Evolutionary conservation across 2,329 filamentous ascomycete genomes (phyloP).

Genomic region (Fusarium pininemorale): DNA sequence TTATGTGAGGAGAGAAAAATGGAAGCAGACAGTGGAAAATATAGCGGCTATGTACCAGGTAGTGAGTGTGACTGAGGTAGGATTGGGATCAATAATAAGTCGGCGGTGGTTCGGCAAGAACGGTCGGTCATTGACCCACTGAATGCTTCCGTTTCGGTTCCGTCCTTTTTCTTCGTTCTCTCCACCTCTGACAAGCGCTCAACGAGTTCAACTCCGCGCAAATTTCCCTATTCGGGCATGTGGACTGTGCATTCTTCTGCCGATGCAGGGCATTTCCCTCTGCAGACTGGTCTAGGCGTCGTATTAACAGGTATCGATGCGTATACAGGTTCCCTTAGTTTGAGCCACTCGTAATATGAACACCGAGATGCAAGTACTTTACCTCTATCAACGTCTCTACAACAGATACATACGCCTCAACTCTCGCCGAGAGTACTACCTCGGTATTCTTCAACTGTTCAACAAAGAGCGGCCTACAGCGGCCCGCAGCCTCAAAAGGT

Average conservation of each 20-base stretch:
- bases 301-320: not conserved
- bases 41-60: conserved; percentile 8
- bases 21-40: conserved; percentile 8
- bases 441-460: not conserved
- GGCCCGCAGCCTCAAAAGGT: conserved; percentile 13
- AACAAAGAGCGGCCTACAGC: conserved; percentile 6
- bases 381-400: not conserved
- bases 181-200: not conserved
- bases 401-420: not conserved
- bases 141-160: conserved; percentile 37
- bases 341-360: conserved; percentile 1
- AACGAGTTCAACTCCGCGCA: conserved; percentile 17
- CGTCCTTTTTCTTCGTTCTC: conserved; percentile 19
- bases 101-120: conserved; percentile 39
- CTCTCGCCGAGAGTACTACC: not conserved
- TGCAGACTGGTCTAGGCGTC: not conserved
- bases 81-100: conserved; percentile 13
- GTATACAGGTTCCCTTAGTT: not conserved
- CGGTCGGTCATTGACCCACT: conserved; percentile 36
- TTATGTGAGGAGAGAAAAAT: not conserved
- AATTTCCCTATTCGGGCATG: conserved; percentile 29
- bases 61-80: conserved; percentile 5
- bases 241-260: conserved; percentile 13
- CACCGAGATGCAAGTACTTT: not conserved
- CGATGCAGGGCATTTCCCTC: conserved; percentile 7